A percentile compares a stretch with the other conserved stretches of the same genome.
These are phyloP conservation scores for Clonostachys sp. DNA, from an alignment of 2,329 filamentous ascomycete species.

Conservation along the genomic window DNA sequence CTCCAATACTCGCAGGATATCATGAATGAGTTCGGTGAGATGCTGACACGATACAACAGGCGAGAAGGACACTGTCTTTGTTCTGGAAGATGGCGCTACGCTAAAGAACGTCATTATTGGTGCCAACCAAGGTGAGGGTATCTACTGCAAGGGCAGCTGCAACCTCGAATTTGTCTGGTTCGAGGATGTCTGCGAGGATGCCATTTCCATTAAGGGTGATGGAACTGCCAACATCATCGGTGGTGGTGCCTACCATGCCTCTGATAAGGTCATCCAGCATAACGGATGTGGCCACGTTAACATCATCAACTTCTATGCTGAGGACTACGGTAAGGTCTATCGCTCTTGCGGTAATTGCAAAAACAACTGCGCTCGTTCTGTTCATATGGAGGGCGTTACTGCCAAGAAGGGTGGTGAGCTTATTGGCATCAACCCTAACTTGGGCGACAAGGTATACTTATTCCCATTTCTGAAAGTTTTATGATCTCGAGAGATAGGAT, in stretches of 20 bases:
- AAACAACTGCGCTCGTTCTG: slow-evolving; percentile 15
- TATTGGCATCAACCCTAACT: slow-evolving; percentile 28
- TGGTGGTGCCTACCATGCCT: slow-evolving; percentile 22
- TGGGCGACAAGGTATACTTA: slow-evolving; percentile 15
- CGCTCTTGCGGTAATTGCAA: slow-evolving; percentile 41
- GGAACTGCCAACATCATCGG: slow-evolving; percentile 12
- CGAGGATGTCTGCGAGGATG: slow-evolving; percentile 28
- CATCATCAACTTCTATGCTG: slow-evolving; percentile 27
- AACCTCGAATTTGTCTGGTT: slow-evolving; percentile 30
- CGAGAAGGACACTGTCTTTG: slow-evolving; percentile 37
- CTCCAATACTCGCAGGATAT: not conserved
- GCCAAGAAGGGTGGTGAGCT: slow-evolving; percentile 32
- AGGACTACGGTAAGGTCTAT: slow-evolving; percentile 38
- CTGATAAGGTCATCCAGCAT: slow-evolving; percentile 25
- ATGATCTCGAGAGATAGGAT: too few relatives aligned
- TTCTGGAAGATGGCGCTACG: slow-evolving; percentile 41
- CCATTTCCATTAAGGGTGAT: not conserved
- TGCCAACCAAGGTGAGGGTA: slow-evolving; percentile 39
- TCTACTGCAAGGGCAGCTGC: slow-evolving; percentile 44
- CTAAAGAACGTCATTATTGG: slow-evolving; percentile 50
- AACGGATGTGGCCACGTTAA: slow-evolving; percentile 22
- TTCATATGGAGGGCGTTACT: slow-evolving; percentile 4
- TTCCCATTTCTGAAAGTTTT: not conserved
- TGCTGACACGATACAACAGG: not conserved
- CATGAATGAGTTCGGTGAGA: not conserved